These are phyloP conservation scores for Steccherinum ochraceum DNA, from an alignment of 768 basidiomycete genomes.

Conservation along the genomic window DNA sequence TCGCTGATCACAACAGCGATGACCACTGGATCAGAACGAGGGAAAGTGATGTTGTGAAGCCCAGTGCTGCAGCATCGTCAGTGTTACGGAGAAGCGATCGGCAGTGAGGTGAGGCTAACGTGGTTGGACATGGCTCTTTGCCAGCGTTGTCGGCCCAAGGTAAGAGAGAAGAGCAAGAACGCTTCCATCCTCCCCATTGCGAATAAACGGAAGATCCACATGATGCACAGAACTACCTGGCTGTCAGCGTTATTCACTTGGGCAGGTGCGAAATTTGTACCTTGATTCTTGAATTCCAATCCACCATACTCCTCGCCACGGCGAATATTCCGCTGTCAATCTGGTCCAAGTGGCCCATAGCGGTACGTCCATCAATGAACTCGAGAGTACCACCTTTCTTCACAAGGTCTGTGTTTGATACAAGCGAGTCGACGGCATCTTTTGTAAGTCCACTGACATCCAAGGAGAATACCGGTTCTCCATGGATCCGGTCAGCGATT, in stretches of 20 bases:
- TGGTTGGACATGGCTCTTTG: slow-evolving; percentile 61
- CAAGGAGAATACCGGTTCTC: slow-evolving; percentile 76
- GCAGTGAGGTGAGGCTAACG: slow-evolving; percentile 31
- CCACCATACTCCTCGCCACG: slow-evolving; percentile 69
- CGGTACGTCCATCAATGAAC: slow-evolving; percentile 60
- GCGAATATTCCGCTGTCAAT: slow-evolving; percentile 74
- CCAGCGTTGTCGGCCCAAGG: slow-evolving; percentile 65
- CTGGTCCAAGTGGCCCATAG: slow-evolving; percentile 46
- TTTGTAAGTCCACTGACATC: slow-evolving; percentile 54
- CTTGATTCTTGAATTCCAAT: slow-evolving; percentile 89
- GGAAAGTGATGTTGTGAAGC: slow-evolving; percentile 17
- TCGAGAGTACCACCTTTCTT: slow-evolving; percentile 30
- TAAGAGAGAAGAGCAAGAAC: slow-evolving; percentile 66
- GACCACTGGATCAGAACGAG: slow-evolving; percentile 78
- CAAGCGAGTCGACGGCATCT: slow-evolving; percentile 31
- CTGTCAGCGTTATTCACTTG: too few relatives aligned
- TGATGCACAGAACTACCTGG: slow-evolving; percentile 81
- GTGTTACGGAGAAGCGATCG: not conserved
- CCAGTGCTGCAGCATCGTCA: not conserved
- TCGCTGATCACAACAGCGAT: slow-evolving; percentile 85
- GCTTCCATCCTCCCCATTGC: slow-evolving; percentile 93
- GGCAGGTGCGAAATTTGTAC: too few relatives aligned
- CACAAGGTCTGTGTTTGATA: slow-evolving; percentile 28
- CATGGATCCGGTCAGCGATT: slow-evolving; percentile 49
- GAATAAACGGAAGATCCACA: slow-evolving; percentile 79